Base-by-base conservation (phyloP, 1,139 yeast species). In the Magnusiomyces magnusii region DNA sequence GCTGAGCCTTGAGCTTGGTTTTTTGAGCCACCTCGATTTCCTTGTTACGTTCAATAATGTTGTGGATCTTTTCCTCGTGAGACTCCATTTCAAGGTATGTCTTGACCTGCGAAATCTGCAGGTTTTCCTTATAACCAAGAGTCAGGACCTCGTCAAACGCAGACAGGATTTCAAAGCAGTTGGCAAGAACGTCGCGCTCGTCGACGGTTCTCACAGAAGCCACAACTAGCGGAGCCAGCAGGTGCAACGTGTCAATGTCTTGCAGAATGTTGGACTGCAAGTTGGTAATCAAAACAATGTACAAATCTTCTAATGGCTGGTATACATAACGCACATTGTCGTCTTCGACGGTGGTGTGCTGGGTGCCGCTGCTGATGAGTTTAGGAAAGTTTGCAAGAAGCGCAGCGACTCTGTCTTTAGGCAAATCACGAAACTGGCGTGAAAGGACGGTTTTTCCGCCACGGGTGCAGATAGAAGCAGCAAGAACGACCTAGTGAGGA, bases 1-100 rank as follows among this genome's bases (percentile, higher is more conserved):
- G 97, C 74, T 87, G 89, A 55, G 98, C 99, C 72, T 90, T 86
- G 74, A 95, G 87, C 77, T 92, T 93, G 74, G 98, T 86, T 75
- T 93, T 97, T 74, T 93, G 99, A 57, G 91, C 86, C 52, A 99
- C 99, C 75, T 93, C 99, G 70, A 90, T 79, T 76, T 93, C 99
- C 76, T 93, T 95, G 76, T 93, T 93, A 72, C 95, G 85, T 74
- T 93, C 98, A 68, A 95, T 93, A 71, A 93, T 92, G 73, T 95
- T 98, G 77, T 93, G 98, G 69, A 95, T 92, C 78, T 90, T 92
- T 75, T 95, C 99, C 75, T 95, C 99, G 71, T 93, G 98, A 49
- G 96, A 87, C 75, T 95, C 98, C 99, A 95, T 93, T 71, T 91
- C 95, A 75, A 95, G 79, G 75, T 89, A 93, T 19, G 95, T 88